These are phyloP conservation scores for Malassezia yamatoensis DNA, from an alignment of 1,284 basidiomycete genomes.

Conservation along the genomic window DNA sequence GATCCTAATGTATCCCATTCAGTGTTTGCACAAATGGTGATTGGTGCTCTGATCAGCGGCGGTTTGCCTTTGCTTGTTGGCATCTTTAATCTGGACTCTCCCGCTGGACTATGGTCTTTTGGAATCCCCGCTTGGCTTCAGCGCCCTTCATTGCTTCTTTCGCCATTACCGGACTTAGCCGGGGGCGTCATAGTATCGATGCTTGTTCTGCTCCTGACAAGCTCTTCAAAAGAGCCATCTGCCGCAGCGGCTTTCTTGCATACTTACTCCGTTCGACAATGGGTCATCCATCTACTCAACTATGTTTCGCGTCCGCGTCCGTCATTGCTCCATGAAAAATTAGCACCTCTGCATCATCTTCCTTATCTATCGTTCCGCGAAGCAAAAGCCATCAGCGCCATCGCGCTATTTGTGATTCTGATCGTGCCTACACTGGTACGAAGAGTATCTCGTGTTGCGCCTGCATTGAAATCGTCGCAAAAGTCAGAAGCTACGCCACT, in stretches of 20 bases:
- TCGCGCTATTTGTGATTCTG: slow-evolving; percentile 5
- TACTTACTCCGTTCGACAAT: not conserved
- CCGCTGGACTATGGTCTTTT: slow-evolving; percentile 24
- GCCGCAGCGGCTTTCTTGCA: not conserved
- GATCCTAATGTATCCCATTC: slow-evolving; percentile 20
- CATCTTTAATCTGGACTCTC: slow-evolving; percentile 27
- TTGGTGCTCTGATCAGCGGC: slow-evolving; percentile 27
- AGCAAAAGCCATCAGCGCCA: slow-evolving; percentile 8
- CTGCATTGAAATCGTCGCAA: not conserved
- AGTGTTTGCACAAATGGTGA: slow-evolving; percentile 25
- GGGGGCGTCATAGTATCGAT: slow-evolving; percentile 18
- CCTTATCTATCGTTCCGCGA: slow-evolving; percentile 15
- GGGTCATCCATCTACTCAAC: not conserved
- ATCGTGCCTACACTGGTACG: not conserved
- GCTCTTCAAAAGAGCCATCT: not conserved
- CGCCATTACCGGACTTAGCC: slow-evolving; percentile 19
- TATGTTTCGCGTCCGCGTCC: not conserved
- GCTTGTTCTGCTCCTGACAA: slow-evolving; percentile 17
- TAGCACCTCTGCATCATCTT: not conserved
- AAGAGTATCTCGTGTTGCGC: not conserved
- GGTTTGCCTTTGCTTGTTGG: slow-evolving; percentile 31
- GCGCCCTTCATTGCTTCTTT: slow-evolving; percentile 19
- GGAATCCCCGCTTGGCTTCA: slow-evolving; percentile 26
- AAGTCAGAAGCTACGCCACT: not conserved
- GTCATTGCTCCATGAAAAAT: not conserved